Evolutionary conservation across 305 asterid species (phyloP).

Genomic region (Stenogyne calaminthoides): DNA sequence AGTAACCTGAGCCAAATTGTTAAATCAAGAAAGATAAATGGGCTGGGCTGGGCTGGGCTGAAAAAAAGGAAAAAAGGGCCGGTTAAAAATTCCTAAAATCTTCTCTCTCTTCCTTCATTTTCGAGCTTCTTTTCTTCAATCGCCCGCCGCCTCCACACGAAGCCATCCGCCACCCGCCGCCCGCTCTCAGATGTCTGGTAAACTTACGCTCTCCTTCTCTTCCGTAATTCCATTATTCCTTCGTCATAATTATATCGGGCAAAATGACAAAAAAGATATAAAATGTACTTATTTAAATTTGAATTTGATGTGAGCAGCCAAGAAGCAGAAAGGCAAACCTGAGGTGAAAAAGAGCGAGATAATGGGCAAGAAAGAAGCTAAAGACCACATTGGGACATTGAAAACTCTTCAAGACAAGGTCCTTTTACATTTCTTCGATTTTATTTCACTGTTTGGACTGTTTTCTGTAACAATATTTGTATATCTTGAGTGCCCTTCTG

Average conservation of each 20-base stretch:
- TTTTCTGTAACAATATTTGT: background rate
- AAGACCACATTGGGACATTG: slow-evolving; percentile 25
- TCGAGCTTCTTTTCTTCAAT: too few species aligned
- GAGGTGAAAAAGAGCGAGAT: slow-evolving; percentile 22
- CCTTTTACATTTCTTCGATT: background rate
- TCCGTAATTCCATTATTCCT: too few species aligned
- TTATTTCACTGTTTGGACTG: background rate
- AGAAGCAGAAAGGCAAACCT: slow-evolving; percentile 12
- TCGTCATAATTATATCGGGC: background rate
- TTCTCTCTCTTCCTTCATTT: too few species aligned
- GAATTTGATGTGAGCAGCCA: slow-evolving; percentile 22
- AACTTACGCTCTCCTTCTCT: too few species aligned
- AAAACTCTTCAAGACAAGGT: slow-evolving; percentile 56
- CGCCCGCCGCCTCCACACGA: too few species aligned
- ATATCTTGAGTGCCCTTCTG: slow-evolving; percentile 6
- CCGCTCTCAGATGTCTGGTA: too few species aligned
- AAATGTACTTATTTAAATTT: background rate
- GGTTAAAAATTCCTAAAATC: too few species aligned
- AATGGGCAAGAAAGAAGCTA: slow-evolving; percentile 30
- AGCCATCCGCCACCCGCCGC: too few species aligned
- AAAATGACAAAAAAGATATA: background rate
- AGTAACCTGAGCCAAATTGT: too few species aligned
- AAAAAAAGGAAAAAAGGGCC: too few species aligned
- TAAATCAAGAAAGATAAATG: too few species aligned
- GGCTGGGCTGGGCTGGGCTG: too few species aligned